Evolutionary conservation across 1,284 basidiomycete genomes (phyloP), one percentile per base, ranked within the genome.

Genomic region (Termitomyces sp.): DNA sequence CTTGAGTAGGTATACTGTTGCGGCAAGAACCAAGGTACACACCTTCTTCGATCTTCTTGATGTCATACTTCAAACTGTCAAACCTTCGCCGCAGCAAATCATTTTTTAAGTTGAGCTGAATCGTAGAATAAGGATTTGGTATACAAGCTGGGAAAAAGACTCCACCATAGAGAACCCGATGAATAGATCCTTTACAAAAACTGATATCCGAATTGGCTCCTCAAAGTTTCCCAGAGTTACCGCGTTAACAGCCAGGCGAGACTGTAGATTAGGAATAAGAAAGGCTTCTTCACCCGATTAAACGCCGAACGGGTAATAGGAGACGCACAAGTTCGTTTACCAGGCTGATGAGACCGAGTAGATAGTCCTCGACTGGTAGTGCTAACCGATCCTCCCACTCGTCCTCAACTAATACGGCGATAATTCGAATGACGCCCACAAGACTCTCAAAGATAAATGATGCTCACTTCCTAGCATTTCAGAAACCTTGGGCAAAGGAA

Each of bases 21-120:
- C 26, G 43, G 30, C 44, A 9, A 56, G 13, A 46, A 46, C n/a
- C 9, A 41, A 39, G 37, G 41, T n/a, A 61, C 74, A 56, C 50
- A 82, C 91, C 90, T 82, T 93, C 91, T 72, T 93, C 91, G 19
- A 93, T 88, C 62, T 91, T 91, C 70, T 93, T 93, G 60, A 93
- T 80, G 64, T 93, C 91, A 61, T 93, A 93, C 65, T 92, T 91
- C 21, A 92, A 70, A 59, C 85, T 83, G 62, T 91, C 91, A 62
- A 90, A 93, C 48, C 90, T 72, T 55, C 88, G 80, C 9, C 91
- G 82, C 4, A 93, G 72, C 0, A 73, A 68, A 63, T 93, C 91
- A 57, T 93, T 93, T 64, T 92, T 93, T n/a, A 93, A 73, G 64
- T 93, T 93, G n/a, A 93, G 74, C 86, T 91, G 62, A 6, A 56